phyloP scores from a whole-genome alignment of 2,329 filamentous ascomycete genomes.

The Fusarium floridanum region DNA sequence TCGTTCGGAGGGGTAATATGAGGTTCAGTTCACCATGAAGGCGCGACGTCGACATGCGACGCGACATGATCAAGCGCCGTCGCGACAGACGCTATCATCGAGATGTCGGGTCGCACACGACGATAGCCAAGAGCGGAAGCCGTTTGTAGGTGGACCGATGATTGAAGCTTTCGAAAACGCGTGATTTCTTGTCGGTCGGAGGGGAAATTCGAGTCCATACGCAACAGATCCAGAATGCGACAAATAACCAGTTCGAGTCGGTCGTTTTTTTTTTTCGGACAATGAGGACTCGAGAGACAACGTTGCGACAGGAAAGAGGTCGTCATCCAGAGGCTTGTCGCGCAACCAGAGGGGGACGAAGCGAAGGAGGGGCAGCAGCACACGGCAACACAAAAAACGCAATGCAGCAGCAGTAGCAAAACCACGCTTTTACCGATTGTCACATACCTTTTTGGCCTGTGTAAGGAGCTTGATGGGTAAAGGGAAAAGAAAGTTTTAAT shows the following conservation, averaged over 20 bases:
- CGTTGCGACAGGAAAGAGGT: conserved; percentile 29
- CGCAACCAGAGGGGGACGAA: conserved; percentile 23
- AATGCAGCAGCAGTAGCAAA: conserved; percentile 26
- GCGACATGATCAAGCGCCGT: conserved; percentile 7
- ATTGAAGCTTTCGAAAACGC: conserved; percentile 27
- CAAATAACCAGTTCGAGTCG: not conserved
- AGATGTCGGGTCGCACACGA: conserved; percentile 44
- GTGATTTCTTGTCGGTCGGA: conserved; percentile 32
- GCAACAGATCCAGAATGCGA: conserved; percentile 3
- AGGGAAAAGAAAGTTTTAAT: conserved; percentile 2
- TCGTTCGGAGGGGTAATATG: conserved; percentile 24
- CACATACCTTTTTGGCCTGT: conserved; percentile 38
- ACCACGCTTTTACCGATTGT: conserved; percentile 15
- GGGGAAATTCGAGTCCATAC: not conserved
- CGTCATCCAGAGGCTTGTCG: conserved; percentile 24
- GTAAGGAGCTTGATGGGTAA: conserved; percentile 39
- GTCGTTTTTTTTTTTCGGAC: not conserved
- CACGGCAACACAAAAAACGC: conserved; percentile 31
- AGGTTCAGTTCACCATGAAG: conserved; percentile 3
- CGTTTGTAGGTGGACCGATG: conserved; percentile 6
- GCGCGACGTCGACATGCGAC: conserved; percentile 14
- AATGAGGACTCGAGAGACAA: conserved; percentile 5
- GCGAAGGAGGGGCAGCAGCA: conserved; percentile 38
- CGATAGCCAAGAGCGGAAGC: conserved; percentile 14
- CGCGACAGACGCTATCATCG: conserved; percentile 22